Evolutionary conservation across 148 eudicot genomes (phyloP).

Genomic region (Cornus suecica): DNA sequence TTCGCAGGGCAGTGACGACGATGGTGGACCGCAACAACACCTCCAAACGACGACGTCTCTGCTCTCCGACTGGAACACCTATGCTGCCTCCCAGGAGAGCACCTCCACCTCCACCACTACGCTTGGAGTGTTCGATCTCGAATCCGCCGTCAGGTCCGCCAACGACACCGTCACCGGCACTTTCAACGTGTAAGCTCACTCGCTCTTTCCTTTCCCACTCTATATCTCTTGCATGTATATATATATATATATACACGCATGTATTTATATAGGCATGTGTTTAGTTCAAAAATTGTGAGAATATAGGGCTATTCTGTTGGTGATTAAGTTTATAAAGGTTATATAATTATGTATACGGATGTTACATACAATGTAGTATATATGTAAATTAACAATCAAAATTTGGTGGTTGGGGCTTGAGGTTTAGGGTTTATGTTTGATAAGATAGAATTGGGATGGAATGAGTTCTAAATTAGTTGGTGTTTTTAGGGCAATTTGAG

Average conservation of each 20-base stretch:
- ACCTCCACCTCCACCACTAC: too few relatives aligned
- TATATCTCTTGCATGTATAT: background rate
- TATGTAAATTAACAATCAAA: too few relatives aligned
- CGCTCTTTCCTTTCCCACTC: background rate
- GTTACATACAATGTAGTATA: too few relatives aligned
- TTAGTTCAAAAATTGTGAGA: background rate
- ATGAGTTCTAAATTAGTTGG: background rate
- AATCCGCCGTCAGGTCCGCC: constrained; percentile 88
- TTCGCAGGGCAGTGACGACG: constrained; percentile 26
- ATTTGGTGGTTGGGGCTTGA: background rate
- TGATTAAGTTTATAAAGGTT: too few relatives aligned
- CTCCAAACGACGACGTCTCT: constrained; percentile 46
- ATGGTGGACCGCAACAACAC: constrained; percentile 20
- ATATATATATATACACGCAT: background rate
- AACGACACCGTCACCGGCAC: constrained; percentile 90
- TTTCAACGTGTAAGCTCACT: constrained; percentile 60
- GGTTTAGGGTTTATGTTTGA: background rate
- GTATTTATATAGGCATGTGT: background rate
- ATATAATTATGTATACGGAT: too few relatives aligned
- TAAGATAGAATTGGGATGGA: background rate
- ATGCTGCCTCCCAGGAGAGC: constrained; percentile 55
- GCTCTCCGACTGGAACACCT: constrained; percentile 88
- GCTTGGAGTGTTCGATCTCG: constrained; percentile 68
- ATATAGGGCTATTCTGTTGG: background rate
- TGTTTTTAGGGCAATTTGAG: background rate